These are phyloP conservation scores for Strobilomyces dryophilus DNA, from an alignment of 768 basidiomycete species.

Conservation along the genomic window DNA sequence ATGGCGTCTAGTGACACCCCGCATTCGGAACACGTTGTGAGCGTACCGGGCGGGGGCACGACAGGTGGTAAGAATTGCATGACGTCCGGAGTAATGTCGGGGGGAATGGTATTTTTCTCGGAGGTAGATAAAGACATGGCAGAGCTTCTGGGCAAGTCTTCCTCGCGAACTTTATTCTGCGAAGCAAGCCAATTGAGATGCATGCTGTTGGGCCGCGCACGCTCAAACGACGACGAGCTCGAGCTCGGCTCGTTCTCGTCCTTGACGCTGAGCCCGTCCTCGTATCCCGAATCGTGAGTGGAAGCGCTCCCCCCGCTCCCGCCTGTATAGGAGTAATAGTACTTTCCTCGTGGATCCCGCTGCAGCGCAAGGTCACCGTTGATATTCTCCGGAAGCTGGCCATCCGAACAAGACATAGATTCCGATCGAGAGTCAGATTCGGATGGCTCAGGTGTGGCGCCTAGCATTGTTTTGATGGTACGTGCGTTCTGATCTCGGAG, in stretches of 20 bases:
- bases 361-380: conserved; percentile 65
- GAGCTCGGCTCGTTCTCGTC: conserved; percentile 28
- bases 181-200: conserved; percentile 62
- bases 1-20: conserved; percentile 71
- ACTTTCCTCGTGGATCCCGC: conserved; percentile 63
- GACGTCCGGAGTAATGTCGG: conserved; percentile 47
- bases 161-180: conserved; percentile 39
- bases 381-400: conserved; percentile 36
- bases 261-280: conserved; percentile 41
- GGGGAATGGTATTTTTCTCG: conserved; percentile 24
- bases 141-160: conserved; percentile 10
- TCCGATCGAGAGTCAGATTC: conserved; percentile 48
- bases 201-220: conserved; percentile 59
- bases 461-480: conserved; percentile 56
- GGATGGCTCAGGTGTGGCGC: conserved; percentile 53
- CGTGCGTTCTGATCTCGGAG: conserved; percentile 76
- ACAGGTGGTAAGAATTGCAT: conserved; percentile 47
- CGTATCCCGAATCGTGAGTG: conserved; percentile 50
- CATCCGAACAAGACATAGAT: conserved; percentile 27
- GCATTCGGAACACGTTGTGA: conserved; percentile 84
- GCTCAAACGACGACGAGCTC: conserved; percentile 26
- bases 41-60: conserved; percentile 52
- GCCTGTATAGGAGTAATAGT: conserved; percentile 68
- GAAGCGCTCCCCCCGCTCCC: conserved; percentile 45
- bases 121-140: conserved; percentile 13